Base-by-base conservation (phyloP, 1,284 basidiomycete species). In the Clitocybe nebularis region DNA sequence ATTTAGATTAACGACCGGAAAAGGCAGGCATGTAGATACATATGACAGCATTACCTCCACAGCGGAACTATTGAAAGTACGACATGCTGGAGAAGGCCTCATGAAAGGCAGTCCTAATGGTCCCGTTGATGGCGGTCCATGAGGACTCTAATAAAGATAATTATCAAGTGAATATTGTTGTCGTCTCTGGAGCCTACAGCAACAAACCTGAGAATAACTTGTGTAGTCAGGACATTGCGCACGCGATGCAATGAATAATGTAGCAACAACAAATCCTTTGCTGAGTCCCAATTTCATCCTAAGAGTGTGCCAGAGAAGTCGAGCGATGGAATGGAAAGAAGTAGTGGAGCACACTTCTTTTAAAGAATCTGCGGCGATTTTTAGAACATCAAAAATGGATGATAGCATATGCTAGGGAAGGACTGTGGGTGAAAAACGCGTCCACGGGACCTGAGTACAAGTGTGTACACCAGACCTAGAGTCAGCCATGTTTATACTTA, bases 31-130 rank as follows among this genome's bases (percentile, higher is more conserved):
- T 29, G 10, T 9, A 19, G 32, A 22, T 9, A 24, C 34, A 28
- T 24, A 17, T 46, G 52, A n/a, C n/a, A n/a, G n/a, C n/a, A n/a
- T 36, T 58, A 82, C 83, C 69, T 86, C 84, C 7, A 85, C 82
- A n/a, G 76, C 72, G 16, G 75, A 72, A 53, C 80, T 84, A 45
- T 79, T 82, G 64, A 86, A 87, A 1, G 84, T 86, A 41, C 85
- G 71, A 53, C 85, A 87, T 17, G 68, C 70, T 11, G 76, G 78
- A 25, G 65, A 64, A 17, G 82, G 84, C 16, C 84, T 68, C 84
- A 87, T 87, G 56, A 69, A 83, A 10, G 85, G 84, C 48, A 87
- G 61, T 2, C 66, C 68, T 45, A 87, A 59, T n/a, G 75, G 71
- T 5, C 84, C 84, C 3, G 62, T 56, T 10, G 84, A 86, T 36